Base-by-base conservation (phyloP, 192 early-diverging fungal species). In the Glomus cerebriforme region DNA sequence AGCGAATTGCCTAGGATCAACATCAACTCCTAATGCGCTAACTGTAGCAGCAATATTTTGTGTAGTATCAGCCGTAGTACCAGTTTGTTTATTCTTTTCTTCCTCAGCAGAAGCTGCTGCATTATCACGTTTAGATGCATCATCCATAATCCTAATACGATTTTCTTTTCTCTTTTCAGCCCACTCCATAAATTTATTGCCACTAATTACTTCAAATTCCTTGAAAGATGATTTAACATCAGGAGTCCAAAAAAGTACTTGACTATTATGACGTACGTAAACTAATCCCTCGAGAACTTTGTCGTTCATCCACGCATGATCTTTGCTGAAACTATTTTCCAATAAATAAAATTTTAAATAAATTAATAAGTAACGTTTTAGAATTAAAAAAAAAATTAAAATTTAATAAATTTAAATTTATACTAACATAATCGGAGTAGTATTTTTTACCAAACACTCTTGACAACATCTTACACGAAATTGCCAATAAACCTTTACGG, bases 391-490 rank as follows among this genome's bases (percentile, higher is more conserved):
- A 35, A 1, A 10, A 35, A 67, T 1, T 29, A 47, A 47, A 26
- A 8, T 39, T 68, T 10, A 39, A 39, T 68, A 70, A 47, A 70
- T 7, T 15, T 13, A 67, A 29, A 49, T 26, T 22, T 27, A 71
- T 71, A 71, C 39, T 71, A 15, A 71, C 69, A 19, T 15, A 27
- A 71, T 71, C 0, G 69, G 10, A 27, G 69, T 71, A 7, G 69
- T 71, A 1, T 71, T 47, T 71, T 71, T 71, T 5, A 47, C 12
- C 32, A 78, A 54, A 78, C 77, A 78, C 19, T 54, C 49, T 31
- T 59, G 64, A 78, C 77, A 78, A 69, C 39, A 67, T 58, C 77
- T 29, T 26, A 59, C 65, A 19, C 26, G 43, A 68, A 78, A 78
- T 45, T 45, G 60, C 77, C 65, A 78, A 59, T 78, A 78, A 54